A percentile compares a stretch with the other conserved stretches of the same genome.
Conservation (phyloP, 768 basidiomycete genomes). For the Mrakia gelida region DNA sequence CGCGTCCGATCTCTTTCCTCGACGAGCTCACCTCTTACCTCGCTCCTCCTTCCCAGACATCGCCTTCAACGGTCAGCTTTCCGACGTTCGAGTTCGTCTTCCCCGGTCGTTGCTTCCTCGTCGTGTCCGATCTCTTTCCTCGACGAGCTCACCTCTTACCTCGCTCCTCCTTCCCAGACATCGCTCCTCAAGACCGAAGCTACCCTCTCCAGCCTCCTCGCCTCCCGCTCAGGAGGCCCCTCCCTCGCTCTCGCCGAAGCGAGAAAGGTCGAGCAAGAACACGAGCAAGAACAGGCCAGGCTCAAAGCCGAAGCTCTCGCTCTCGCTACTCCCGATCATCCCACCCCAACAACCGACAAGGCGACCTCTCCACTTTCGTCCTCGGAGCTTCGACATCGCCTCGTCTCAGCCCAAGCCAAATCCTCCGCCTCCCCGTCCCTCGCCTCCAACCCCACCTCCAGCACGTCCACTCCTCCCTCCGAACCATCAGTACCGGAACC, state of each 20-base stretch:
- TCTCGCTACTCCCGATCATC: background rate
- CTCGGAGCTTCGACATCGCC: background rate
- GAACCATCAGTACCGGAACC: constrained; percentile 34
- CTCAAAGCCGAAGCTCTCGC: background rate
- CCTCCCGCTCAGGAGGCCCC: constrained; percentile 34
- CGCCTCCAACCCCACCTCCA: constrained; percentile 15
- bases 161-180: background rate
- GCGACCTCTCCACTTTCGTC: background rate
- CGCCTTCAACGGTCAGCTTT: constrained; percentile 78
- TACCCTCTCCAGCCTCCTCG: constrained; percentile 38
- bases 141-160: no score
- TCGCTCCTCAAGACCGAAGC: constrained; percentile 49
- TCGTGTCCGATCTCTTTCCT: background rate
- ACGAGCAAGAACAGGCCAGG: constrained; percentile 33
- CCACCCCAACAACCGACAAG: background rate
- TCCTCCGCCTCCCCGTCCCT: background rate
- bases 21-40: no score
- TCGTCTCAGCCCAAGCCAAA: background rate
- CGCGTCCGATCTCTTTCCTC: background rate
- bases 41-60: constrained; percentile 42
- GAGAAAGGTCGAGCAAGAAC: constrained; percentile 42
- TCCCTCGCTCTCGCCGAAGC: constrained; percentile 35
- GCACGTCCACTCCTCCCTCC: constrained; percentile 31
- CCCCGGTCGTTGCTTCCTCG: no score
- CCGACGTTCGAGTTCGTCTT: constrained; percentile 42